phyloP scores from a whole-genome alignment of 2,329 filamentous ascomycete species.

The Aspergillus fumigatiaffinis region DNA sequence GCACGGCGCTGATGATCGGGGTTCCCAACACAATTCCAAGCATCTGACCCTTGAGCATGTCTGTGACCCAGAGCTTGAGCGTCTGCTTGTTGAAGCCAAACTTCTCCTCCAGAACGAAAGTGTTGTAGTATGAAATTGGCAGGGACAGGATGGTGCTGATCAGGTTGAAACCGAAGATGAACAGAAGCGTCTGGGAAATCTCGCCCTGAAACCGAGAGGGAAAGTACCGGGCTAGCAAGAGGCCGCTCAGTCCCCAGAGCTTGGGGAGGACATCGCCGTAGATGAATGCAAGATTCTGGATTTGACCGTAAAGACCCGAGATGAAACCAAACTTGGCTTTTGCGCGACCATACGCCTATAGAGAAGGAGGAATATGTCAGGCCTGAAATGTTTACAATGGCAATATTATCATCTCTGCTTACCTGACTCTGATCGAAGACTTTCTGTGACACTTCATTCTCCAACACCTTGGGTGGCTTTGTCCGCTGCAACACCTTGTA shows the following conservation, averaged over 20 bases:
- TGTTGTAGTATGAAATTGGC: slow-evolving; percentile 83
- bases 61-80: slow-evolving; percentile 76
- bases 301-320: slow-evolving; percentile 75
- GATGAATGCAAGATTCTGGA: slow-evolving; percentile 85
- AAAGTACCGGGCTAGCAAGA: slow-evolving; percentile 68
- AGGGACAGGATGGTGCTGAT: slow-evolving; percentile 75
- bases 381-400: neutral
- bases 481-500: slow-evolving; percentile 79
- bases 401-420: slow-evolving; percentile 14
- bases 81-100: slow-evolving; percentile 99
- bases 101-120: slow-evolving; percentile 92
- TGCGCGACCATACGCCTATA: slow-evolving; percentile 81
- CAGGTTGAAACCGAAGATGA: slow-evolving; percentile 81
- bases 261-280: slow-evolving; percentile 87
- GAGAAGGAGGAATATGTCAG: neutral
- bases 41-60: slow-evolving; percentile 86
- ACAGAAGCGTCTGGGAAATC: slow-evolving; percentile 88
- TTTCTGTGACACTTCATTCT: slow-evolving; percentile 81
- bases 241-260: slow-evolving; percentile 79
- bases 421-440: slow-evolving; percentile 92
- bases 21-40: slow-evolving; percentile 75
- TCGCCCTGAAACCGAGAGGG: slow-evolving; percentile 81
- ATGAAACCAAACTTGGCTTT: slow-evolving; percentile 88
- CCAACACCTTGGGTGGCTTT: slow-evolving; percentile 78
- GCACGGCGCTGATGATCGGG: slow-evolving; percentile 85